phyloP scores from a whole-genome alignment of 1,284 basidiomycete genomes.

The Trametes polyzona region DNA sequence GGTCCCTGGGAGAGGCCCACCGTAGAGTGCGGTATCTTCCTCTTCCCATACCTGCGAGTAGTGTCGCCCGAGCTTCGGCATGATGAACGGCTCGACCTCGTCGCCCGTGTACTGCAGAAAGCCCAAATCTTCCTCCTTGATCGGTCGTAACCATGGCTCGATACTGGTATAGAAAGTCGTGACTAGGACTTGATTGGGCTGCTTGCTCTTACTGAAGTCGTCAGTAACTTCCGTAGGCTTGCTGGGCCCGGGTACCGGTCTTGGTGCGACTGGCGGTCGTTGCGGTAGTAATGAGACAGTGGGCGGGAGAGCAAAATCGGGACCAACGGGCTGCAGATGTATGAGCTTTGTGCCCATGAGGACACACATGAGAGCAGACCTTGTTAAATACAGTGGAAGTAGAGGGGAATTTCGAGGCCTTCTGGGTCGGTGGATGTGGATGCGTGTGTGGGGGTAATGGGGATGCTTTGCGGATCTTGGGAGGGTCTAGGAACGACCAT shows the following conservation, averaged over 20 bases:
- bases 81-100: slow-evolving; percentile 83
- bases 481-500: slow-evolving; percentile 42
- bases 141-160: slow-evolving; percentile 83
- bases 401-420: slow-evolving; percentile 55
- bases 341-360: background rate
- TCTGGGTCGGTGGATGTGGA: slow-evolving; percentile 45
- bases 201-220: slow-evolving; percentile 86
- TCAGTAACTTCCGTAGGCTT: slow-evolving; percentile 81
- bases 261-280: slow-evolving; percentile 68
- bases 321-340: slow-evolving; percentile 44
- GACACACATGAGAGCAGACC: slow-evolving; percentile 36
- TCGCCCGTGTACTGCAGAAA: slow-evolving; percentile 88
- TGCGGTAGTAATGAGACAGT: slow-evolving; percentile 56
- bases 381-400: slow-evolving; percentile 51
- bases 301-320: slow-evolving; percentile 63
- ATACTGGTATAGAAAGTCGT: slow-evolving; percentile 83
- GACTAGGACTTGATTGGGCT: slow-evolving; percentile 65
- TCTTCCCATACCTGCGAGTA: slow-evolving; percentile 93
- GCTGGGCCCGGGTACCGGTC: slow-evolving; percentile 78
- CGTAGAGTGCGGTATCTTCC: slow-evolving; percentile 70
- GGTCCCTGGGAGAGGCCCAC: slow-evolving; percentile 46
- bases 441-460: slow-evolving; percentile 42
- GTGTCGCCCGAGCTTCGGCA: slow-evolving; percentile 88
- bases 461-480: slow-evolving; percentile 60
- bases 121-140: slow-evolving; percentile 91